These are phyloP conservation scores for Leishmania turanica DNA, from an alignment of 208 protist genomes.

Conservation along the genomic window DNA sequence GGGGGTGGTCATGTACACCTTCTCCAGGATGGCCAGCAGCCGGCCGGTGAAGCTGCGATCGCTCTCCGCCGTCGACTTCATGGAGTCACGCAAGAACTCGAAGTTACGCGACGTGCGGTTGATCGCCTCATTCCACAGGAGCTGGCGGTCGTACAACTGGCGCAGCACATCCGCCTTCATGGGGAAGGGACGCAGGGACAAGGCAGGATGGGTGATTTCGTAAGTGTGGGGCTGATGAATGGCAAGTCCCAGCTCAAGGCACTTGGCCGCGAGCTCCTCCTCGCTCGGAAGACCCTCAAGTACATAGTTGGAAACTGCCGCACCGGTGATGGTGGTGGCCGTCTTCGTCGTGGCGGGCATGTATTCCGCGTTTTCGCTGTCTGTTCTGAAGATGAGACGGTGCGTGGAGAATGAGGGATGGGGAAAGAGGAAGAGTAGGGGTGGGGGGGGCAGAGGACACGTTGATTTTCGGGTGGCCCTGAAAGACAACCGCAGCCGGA, in stretches of 20 bases:
- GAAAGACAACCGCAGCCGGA: background rate
- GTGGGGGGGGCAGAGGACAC: background rate
- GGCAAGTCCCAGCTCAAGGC: conserved; percentile 71
- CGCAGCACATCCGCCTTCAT: conserved; percentile 48
- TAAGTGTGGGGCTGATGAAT: conserved; percentile 51
- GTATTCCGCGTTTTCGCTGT: too few relatives aligned
- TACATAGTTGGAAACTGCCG: background rate
- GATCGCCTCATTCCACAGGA: conserved; percentile 85
- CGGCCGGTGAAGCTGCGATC: conserved; percentile 83
- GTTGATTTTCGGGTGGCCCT: background rate
- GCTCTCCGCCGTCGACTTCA: conserved; percentile 67
- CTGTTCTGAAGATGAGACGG: background rate
- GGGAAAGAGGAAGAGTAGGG: background rate
- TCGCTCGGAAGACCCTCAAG: conserved; percentile 35
- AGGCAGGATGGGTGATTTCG: conserved; percentile 50
- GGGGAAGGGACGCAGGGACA: conserved; percentile 61
- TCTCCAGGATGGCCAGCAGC: conserved; percentile 83
- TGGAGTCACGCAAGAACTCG: conserved; percentile 51
- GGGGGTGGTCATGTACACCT: conserved; percentile 62
- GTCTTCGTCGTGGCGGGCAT: background rate
- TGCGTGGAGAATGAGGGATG: background rate
- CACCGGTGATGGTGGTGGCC: background rate
- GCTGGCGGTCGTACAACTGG: conserved; percentile 45
- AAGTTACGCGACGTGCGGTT: conserved; percentile 80
- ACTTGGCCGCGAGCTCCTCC: conserved; percentile 76